Conservation (phyloP, 805 yeast species). For the Candida loeiensis region DNA sequence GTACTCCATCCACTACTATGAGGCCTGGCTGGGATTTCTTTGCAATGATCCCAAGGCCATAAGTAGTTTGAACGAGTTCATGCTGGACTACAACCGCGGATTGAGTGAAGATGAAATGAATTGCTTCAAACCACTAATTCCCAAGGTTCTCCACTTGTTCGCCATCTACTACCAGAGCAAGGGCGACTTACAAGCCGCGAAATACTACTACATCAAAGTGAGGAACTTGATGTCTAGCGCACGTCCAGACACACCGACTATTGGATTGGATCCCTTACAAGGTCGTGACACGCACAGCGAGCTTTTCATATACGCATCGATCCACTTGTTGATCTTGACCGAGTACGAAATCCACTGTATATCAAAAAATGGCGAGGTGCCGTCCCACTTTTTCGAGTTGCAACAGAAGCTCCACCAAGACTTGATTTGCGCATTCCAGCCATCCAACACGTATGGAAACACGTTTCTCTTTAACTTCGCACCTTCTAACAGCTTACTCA, state of each 20-base stretch:
- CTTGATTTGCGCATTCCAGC: conserved; percentile 14
- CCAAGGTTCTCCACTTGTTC: conserved; percentile 37
- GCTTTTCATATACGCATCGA: conserved; percentile 24
- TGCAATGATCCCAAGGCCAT: conserved; percentile 21
- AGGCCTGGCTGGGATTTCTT: conserved; percentile 34
- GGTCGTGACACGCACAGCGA: conserved; percentile 25
- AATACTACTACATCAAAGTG: conserved; percentile 37
- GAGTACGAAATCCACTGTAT: conserved; percentile 20
- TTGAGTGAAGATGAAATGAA: conserved; percentile 39
- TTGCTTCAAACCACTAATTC: conserved; percentile 32
- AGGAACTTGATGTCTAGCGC: conserved; percentile 16
- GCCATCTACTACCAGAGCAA: conserved; percentile 38
- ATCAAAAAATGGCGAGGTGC: conserved; percentile 4
- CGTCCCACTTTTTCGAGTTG: conserved; percentile 10
- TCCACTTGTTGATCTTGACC: conserved; percentile 26
- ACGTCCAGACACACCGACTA: not conserved
- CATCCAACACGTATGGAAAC: conserved; percentile 14
- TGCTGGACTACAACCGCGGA: conserved; percentile 33
- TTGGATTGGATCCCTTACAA: conserved; percentile 14
- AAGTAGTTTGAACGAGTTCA: conserved; percentile 28
- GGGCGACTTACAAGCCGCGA: conserved; percentile 36
- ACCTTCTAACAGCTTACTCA: conserved; percentile 13
- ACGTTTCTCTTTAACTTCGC: conserved; percentile 17
- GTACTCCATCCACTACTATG: conserved; percentile 31
- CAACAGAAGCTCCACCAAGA: conserved; percentile 14